Evolutionary conservation across 2,329 filamentous ascomycete species (phyloP), one percentile per base, ranked within the genome.

Genomic region (Cercospora sesami): DNA sequence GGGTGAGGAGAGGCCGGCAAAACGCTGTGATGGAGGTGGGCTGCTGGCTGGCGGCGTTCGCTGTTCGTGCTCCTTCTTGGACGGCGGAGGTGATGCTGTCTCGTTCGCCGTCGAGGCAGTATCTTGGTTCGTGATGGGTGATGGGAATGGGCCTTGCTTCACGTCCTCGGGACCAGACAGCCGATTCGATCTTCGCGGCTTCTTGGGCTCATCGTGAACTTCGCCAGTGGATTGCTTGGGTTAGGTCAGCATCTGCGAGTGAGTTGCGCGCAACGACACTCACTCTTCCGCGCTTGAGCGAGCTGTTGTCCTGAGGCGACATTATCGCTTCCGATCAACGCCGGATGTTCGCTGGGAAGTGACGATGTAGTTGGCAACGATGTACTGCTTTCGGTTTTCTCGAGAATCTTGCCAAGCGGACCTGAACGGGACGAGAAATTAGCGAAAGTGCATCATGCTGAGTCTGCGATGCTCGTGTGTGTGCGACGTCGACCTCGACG

Each of bases 281-380:
- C 84, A 95, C 92, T 80, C 90, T 87, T 74, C 84, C 87, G 78
- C 93, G 89, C 85, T 96, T 96, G 83, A 95, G 88, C 82, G 91
- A 90, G 83, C 90, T 93, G 83, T 92, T 92, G 81, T 95, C 91
- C 36, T 71, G 67, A 12, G 74, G 72, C 28, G 76, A 69, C 76
- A 78, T 78, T 60, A n/a, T 39, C 10, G 33, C 53, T 51, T 51
- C 45, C 45, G 45, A 51, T 21, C 45, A 51, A 21, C 18, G 45
- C 18, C 45, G 45, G 36, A 39, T 39, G n/a, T 7, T 51, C 18
- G 45, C 45, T 51, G 45, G 16, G 45, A 51, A 51, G 45, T 14
- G 18, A 51, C 45, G 45, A 1, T 6, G 18, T 12, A 26, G 45
- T 39, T 39, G 36, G 45, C 45, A 21, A 51, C 2, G 45, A 23